Evolutionary conservation across 2,329 filamentous ascomycete species (phyloP).

Genomic region (Alternaria gaisen): DNA sequence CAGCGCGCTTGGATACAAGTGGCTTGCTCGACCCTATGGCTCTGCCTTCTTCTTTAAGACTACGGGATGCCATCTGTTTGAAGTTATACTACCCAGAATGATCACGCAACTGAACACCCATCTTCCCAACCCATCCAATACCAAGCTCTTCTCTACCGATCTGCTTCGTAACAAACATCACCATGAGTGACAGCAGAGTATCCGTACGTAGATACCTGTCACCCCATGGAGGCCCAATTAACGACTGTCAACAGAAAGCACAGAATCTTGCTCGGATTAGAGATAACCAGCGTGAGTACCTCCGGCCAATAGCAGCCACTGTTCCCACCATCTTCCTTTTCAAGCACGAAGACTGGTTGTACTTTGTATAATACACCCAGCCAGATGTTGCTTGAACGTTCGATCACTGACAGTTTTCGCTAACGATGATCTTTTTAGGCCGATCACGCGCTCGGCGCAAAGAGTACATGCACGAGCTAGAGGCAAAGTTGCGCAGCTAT

Average conservation of each 20-base stretch:
- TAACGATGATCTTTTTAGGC: slow-evolving; percentile 46
- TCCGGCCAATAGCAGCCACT: neutral
- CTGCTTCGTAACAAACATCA: slow-evolving; percentile 20
- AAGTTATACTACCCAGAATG: slow-evolving; percentile 32
- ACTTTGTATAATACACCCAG: neutral
- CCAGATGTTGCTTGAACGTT: neutral
- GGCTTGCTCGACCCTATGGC: slow-evolving; percentile 27
- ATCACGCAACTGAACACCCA: slow-evolving; percentile 21
- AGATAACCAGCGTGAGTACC: slow-evolving; percentile 70
- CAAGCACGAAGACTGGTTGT: neutral
- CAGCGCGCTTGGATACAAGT: slow-evolving; percentile 29
- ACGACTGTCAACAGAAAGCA: slow-evolving; percentile 37
- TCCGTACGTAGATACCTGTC: slow-evolving; percentile 25
- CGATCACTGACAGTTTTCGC: neutral
- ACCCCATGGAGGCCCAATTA: neutral
- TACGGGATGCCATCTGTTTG: slow-evolving; percentile 31
- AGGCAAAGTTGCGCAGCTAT: slow-evolving; percentile 69
- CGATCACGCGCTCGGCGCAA: slow-evolving; percentile 77
- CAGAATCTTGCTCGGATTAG: slow-evolving; percentile 69
- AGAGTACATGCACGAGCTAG: slow-evolving; percentile 76
- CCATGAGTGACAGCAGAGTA: slow-evolving; percentile 41
- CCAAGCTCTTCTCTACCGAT: slow-evolving; percentile 16
- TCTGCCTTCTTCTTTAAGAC: slow-evolving; percentile 35
- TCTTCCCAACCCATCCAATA: slow-evolving; percentile 24
- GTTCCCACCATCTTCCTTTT: neutral